Evolutionary conservation across 2,329 filamentous ascomycete species (phyloP).

Genomic region (Diplodia mutila): DNA sequence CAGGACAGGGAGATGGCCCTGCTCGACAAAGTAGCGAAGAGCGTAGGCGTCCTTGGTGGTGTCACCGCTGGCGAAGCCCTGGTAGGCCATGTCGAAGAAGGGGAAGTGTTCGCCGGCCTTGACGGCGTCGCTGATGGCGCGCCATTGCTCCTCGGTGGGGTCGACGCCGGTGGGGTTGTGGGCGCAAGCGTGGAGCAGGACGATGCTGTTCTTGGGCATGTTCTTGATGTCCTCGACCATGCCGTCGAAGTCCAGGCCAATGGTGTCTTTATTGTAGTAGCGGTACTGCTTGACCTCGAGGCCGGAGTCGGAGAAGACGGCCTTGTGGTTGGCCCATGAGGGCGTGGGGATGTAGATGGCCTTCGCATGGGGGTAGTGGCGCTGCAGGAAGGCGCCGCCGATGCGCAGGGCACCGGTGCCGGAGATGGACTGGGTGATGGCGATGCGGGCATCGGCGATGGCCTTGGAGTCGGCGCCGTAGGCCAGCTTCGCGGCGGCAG

Average conservation of each 20-base stretch:
- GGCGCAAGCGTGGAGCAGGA: constrained; percentile 94
- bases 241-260: constrained; percentile 95
- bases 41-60: constrained; percentile 93
- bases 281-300: constrained; percentile 92
- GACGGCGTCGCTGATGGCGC: constrained; percentile 82
- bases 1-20: constrained; percentile 86
- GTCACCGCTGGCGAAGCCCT: constrained; percentile 93
- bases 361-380: constrained; percentile 90
- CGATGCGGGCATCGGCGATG: constrained; percentile 74
- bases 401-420: constrained; percentile 95
- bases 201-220: constrained; percentile 82
- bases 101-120: constrained; percentile 87
- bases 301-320: constrained; percentile 92
- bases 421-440: constrained; percentile 97
- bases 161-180: constrained; percentile 98
- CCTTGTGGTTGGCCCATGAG: constrained; percentile 97
- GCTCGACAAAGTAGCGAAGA: constrained; percentile 86
- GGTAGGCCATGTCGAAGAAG: constrained; percentile 99
- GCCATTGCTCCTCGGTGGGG: constrained; percentile 90
- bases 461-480: constrained; percentile 81
- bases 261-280: constrained; percentile 99
- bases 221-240: constrained; percentile 88
- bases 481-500: constrained; percentile 85
- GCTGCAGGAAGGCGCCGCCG: constrained; percentile 87
- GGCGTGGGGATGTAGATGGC: constrained; percentile 95